Base-by-base conservation (phyloP, 148 eudicot species). In the Rheum nobile region DNA sequence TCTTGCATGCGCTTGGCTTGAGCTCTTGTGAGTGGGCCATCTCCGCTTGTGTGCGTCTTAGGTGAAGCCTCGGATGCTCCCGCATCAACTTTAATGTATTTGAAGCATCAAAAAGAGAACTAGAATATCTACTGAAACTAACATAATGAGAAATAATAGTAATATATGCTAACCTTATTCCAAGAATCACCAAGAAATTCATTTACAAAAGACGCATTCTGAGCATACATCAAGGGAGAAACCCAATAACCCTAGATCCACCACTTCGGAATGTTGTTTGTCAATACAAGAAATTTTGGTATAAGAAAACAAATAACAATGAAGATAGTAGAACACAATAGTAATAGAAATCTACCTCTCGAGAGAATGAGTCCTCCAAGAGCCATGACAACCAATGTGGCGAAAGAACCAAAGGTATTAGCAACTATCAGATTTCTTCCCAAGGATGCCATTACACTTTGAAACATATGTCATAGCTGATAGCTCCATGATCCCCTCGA, bases 161-260 rank as follows among this genome's bases (percentile, higher is more conserved):
- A 46, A 69, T 19, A 44, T 63, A 44, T 38, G 50, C 54, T 29
- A 83, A 91, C 98, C 93, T 88, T 95, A 75, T 84, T 81, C 99
- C 99, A 95, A 59, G 93, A 86, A 72, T 87, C 85, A 52, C 99
- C 94, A 26, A 83, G 90, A 77, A 95, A 95, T 81, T 95, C 99
- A 83, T 91, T 95, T 2, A 92, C 96, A 37, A 96, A 90, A 83
- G 89, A 91, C 63, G 97, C 97, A 88, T 90, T 95, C 81, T 91
- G 97, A 75, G 97, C 97, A 88, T 95, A 95, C 99, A 91, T 95
- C 89, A 95, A 84, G 22, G 99, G 99, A 34, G 99, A 95, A 81
- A 90, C 72, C 98, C 99, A 91, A 77, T 95, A 91, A 79, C 99
- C 93, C 93, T 90, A 89, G n/a, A 89, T 87, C 93, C 93, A 89